Percentiles rank a stretch among this genome's conserved stretches.
Conservation (phyloP, 2,329 filamentous ascomycete genomes). For the Fusarium avenaceum region DNA sequence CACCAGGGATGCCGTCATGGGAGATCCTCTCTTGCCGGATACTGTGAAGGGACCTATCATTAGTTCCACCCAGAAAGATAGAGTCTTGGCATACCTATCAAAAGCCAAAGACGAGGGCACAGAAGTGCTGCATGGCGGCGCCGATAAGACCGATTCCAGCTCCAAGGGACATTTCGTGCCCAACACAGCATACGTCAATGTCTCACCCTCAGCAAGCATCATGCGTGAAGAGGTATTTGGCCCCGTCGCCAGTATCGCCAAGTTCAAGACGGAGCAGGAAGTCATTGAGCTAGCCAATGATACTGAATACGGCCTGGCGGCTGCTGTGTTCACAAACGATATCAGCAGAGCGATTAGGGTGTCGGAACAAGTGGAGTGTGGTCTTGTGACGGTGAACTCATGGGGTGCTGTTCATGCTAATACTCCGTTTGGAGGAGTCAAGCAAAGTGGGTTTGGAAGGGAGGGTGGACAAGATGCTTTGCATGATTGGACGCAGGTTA, state of each 20-base stretch:
- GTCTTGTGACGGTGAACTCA: conserved; percentile 74
- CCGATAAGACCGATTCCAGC: conserved; percentile 11
- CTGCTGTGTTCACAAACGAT: conserved; percentile 65
- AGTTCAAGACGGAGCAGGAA: conserved; percentile 30
- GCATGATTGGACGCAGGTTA: conserved; percentile 47
- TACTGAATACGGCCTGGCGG: conserved; percentile 20
- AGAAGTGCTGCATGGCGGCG: conserved; percentile 35
- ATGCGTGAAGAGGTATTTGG: conserved; percentile 38
- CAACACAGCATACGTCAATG: conserved; percentile 51
- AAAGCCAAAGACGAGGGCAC: conserved; percentile 38
- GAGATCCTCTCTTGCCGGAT: conserved; percentile 42
- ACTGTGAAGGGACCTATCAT: conserved; percentile 60
- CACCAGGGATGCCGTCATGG: conserved; percentile 30
- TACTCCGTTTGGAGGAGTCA: conserved; percentile 53
- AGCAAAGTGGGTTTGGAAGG: conserved; percentile 52
- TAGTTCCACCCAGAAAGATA: conserved; percentile 74
- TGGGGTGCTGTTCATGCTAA: conserved; percentile 47
- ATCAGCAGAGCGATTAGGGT: conserved; percentile 50
- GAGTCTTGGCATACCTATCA: conserved; percentile 54
- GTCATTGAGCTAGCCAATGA: conserved; percentile 25
- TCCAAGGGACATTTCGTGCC: conserved; percentile 47
- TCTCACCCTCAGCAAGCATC: conserved; percentile 22
- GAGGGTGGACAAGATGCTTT: conserved; percentile 53
- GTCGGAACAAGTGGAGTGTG: conserved; percentile 65
- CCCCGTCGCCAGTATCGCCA: conserved; percentile 20